These are phyloP conservation scores for Lipomyces kockii DNA, from an alignment of 805 yeast species.

Conservation along the genomic window DNA sequence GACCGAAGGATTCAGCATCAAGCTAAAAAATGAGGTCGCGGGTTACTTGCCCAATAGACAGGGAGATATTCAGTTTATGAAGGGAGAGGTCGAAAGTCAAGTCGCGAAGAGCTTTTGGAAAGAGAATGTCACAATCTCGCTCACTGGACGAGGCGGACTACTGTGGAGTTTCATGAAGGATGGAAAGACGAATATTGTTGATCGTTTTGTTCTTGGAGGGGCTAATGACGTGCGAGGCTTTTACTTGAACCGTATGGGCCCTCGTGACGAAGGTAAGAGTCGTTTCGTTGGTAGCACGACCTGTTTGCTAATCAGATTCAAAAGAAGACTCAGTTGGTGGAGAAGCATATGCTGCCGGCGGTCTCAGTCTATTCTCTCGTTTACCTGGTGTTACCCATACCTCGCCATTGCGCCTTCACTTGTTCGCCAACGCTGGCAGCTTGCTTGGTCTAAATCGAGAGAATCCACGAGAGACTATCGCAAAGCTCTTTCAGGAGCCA, in stretches of 20 bases:
- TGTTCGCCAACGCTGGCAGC: constrained; percentile 70
- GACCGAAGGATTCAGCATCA: constrained; percentile 51
- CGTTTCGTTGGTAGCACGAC: not conserved
- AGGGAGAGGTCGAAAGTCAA: constrained; percentile 46
- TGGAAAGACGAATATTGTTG: constrained; percentile 63
- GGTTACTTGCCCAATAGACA: constrained; percentile 39
- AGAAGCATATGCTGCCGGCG: constrained; percentile 59
- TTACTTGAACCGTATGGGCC: constrained; percentile 68
- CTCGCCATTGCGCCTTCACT: constrained; percentile 64
- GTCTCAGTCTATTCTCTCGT: constrained; percentile 61
- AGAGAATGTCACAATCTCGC: constrained; percentile 55
- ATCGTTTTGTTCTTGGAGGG: constrained; percentile 85
- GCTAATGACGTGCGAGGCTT: constrained; percentile 74
- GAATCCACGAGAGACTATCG: constrained; percentile 36
- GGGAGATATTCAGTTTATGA: constrained; percentile 45
- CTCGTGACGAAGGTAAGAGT: constrained; percentile 50
- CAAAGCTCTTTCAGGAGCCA: constrained; percentile 49
- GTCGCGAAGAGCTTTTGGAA: constrained; percentile 44
- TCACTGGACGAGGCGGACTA: constrained; percentile 60
- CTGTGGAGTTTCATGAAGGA: constrained; percentile 50
- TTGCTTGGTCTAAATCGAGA: constrained; percentile 43
- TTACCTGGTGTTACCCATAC: constrained; percentile 57
- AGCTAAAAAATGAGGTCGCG: constrained; percentile 55
- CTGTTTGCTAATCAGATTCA: not conserved
- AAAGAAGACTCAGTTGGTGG: constrained; percentile 68